Percentiles rank a stretch among this genome's conserved stretches.
phyloP scores from a whole-genome alignment of 257 asterid species.

The Ajuga chamaepitys region DNA sequence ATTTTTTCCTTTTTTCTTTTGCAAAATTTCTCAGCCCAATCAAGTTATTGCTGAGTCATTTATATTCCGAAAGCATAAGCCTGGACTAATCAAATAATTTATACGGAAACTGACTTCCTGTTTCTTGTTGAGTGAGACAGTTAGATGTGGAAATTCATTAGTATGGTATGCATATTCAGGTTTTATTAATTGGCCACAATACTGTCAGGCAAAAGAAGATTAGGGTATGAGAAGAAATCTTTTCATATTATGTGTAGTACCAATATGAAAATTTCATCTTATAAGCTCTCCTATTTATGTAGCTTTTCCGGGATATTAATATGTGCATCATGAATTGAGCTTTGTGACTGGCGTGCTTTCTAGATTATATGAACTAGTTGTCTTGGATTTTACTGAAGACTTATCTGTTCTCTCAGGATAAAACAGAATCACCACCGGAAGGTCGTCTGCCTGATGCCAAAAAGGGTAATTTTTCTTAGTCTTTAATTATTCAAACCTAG shows the following conservation, averaged over 20 bases:
- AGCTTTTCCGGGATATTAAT: not conserved
- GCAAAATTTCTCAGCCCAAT: no score
- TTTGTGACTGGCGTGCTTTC: not conserved
- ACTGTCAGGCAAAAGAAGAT: not conserved
- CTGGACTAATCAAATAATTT: no score
- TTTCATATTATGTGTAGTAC: not conserved
- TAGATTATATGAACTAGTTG: not conserved
- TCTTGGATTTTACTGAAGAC: not conserved
- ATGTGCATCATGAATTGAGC: not conserved
- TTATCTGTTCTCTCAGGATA: slow-evolving; percentile 27
- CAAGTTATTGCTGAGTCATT: no score
- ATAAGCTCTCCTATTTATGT: not conserved
- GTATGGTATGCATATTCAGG: not conserved
- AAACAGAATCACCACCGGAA: slow-evolving; percentile 43
- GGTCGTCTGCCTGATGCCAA: slow-evolving; percentile 53
- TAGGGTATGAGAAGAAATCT: not conserved
- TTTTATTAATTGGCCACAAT: not conserved
- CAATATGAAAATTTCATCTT: not conserved
- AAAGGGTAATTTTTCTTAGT: slow-evolving; percentile 20
- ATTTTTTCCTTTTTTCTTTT: no score
- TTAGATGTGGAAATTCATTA: not conserved
- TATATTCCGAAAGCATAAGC: no score
- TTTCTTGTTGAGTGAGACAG: not conserved
- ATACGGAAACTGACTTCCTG: not conserved
- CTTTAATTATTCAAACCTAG: not conserved